Evolutionary conservation across 2,329 filamentous ascomycete genomes (phyloP).

Genomic region (Trichoderma citrinoviride): DNA sequence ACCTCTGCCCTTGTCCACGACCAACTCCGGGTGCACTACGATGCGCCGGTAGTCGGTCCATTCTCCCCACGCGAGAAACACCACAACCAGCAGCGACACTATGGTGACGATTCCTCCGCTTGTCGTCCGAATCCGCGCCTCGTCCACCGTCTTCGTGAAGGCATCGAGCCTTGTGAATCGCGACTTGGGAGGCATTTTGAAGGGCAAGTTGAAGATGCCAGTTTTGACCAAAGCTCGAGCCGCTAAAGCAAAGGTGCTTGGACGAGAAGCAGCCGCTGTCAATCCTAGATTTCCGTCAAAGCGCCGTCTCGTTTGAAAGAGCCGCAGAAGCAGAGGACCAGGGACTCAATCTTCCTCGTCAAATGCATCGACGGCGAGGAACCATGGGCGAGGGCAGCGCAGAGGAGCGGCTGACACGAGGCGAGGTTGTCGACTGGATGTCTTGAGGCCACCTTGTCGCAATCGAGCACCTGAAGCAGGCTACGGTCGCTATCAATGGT

Average conservation of each 20-base stretch:
- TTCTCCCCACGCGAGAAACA: conserved; percentile 91
- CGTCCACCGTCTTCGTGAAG: conserved; percentile 98
- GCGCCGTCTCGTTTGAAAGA: conserved; percentile 1
- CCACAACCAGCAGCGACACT: conserved; percentile 78
- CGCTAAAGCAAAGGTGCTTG: not conserved
- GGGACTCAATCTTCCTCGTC: not conserved
- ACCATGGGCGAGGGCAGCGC: conserved; percentile 19
- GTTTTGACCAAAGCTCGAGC: not conserved
- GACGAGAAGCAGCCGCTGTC: not conserved
- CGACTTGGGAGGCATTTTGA: conserved; percentile 78
- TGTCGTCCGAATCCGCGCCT: conserved; percentile 92
- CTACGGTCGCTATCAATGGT: not conserved
- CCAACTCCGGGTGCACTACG: conserved; percentile 82
- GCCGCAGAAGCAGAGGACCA: conserved; percentile 11
- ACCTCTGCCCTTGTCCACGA: conserved; percentile 97
- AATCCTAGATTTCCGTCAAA: not conserved
- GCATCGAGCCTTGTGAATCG: conserved; percentile 95
- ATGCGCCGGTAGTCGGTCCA: conserved; percentile 90
- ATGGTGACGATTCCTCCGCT: conserved; percentile 95
- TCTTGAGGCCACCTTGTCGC: conserved; percentile 38
- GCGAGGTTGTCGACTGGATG: not conserved
- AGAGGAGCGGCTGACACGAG: conserved; percentile 13
- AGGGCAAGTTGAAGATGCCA: not conserved
- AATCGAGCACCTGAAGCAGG: conserved; percentile 29
- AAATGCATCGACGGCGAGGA: conserved; percentile 15